Evolutionary conservation across 805 yeast genomes (phyloP).

Genomic region (Priceomyces haplophilus): DNA sequence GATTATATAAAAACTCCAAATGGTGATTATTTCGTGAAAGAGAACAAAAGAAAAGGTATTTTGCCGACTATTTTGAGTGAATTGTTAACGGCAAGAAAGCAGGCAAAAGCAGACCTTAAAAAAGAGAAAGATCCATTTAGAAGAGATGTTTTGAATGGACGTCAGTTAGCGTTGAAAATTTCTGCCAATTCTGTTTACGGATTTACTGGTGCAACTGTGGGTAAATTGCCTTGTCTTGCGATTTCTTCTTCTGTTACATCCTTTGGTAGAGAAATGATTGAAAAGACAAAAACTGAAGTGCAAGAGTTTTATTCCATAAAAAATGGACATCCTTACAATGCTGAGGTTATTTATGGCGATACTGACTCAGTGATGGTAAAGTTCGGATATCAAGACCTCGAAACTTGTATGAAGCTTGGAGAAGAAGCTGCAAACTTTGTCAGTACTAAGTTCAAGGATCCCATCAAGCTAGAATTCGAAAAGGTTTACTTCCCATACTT

Average conservation of each 20-base stretch:
- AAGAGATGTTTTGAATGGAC: constrained; percentile 90
- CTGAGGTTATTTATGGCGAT: constrained; percentile 95
- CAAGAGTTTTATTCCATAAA: constrained; percentile 73
- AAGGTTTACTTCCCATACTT: constrained; percentile 94
- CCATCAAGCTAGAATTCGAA: constrained; percentile 94
- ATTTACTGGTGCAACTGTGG: constrained; percentile 98
- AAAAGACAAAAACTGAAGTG: constrained; percentile 81
- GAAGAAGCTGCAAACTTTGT: constrained; percentile 92
- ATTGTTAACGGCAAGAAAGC: constrained; percentile 84
- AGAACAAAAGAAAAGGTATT: constrained; percentile 70
- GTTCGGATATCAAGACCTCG: constrained; percentile 79
- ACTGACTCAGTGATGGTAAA: constrained; percentile 99
- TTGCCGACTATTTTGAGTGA: constrained; percentile 90
- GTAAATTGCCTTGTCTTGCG: constrained; percentile 93
- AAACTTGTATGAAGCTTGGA: constrained; percentile 85
- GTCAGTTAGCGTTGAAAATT: constrained; percentile 92
- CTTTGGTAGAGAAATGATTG: constrained; percentile 96
- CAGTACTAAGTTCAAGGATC: constrained; percentile 72
- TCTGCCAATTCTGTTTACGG: constrained; percentile 99
- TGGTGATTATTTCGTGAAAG: constrained; percentile 84
- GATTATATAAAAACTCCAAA: constrained; percentile 90
- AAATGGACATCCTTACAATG: constrained; percentile 81
- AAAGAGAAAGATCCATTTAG: constrained; percentile 93
- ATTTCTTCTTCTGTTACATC: constrained; percentile 95
- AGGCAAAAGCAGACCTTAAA: constrained; percentile 86